Percentiles rank a stretch among this genome's conserved stretches.
phyloP scores from a whole-genome alignment of 1,139 yeast genomes.

The Pichia sp. region DNA sequence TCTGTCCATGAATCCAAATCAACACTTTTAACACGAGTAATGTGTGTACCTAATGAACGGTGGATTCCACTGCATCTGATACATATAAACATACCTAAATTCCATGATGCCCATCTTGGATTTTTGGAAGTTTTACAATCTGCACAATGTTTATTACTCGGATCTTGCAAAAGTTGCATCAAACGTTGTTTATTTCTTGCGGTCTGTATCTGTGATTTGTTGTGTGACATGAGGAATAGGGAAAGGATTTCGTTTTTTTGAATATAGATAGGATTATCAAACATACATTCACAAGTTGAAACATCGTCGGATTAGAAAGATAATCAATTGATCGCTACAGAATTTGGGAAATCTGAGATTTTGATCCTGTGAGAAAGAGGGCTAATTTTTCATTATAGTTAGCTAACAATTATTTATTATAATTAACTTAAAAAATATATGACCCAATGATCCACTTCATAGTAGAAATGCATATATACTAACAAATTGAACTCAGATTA shows the following conservation, averaged over 20 bases:
- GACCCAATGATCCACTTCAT: too few relatives aligned
- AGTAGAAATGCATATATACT: too few relatives aligned
- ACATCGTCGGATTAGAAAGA: too few relatives aligned
- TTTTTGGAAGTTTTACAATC: slow-evolving; percentile 87
- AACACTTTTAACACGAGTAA: slow-evolving; percentile 77
- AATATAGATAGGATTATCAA: too few relatives aligned
- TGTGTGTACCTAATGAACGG: slow-evolving; percentile 92
- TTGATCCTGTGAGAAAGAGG: too few relatives aligned
- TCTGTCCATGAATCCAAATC: slow-evolving; percentile 97
- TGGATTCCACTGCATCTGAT: slow-evolving; percentile 94
- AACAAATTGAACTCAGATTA: too few relatives aligned
- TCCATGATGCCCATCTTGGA: slow-evolving; percentile 99
- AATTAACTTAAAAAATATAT: too few relatives aligned
- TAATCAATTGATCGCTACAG: too few relatives aligned
- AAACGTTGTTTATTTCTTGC: slow-evolving; percentile 30
- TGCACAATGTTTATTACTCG: slow-evolving; percentile 72
- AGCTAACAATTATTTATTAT: too few relatives aligned
- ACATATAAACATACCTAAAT: slow-evolving; percentile 84
- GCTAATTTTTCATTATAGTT: too few relatives aligned
- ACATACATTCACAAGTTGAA: too few relatives aligned
- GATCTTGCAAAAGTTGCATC: slow-evolving; percentile 53
- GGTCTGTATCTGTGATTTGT: slow-evolving; percentile 11
- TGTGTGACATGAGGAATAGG: slow-evolving; percentile 9
- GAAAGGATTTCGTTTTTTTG: not conserved
- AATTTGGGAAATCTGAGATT: too few relatives aligned